A percentile compares a stretch with the other conserved stretches of the same genome.
Evolutionary conservation across 257 asterid species (phyloP).

Genomic region (Cinchona pubescens): DNA sequence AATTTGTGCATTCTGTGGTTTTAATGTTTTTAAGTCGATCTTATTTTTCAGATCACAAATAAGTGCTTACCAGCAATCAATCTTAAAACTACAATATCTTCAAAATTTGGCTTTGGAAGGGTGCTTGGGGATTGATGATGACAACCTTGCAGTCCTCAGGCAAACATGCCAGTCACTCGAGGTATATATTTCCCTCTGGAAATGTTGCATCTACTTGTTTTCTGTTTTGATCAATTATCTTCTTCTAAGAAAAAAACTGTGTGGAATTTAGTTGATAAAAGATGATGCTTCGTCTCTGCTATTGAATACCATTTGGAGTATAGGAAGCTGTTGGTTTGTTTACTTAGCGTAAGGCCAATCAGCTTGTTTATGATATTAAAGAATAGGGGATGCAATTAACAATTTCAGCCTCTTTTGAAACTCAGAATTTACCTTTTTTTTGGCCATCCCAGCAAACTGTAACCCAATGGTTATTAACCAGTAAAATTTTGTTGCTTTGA

Average conservation of each 20-base stretch:
- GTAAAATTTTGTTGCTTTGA: constrained; percentile 18
- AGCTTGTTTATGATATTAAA: neutral
- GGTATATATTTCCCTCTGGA: constrained; percentile 37
- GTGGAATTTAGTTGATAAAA: constrained; percentile 33
- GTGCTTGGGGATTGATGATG: constrained; percentile 78
- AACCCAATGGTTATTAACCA: constrained; percentile 5
- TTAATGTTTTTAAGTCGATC: constrained; percentile 7
- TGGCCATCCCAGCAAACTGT: neutral
- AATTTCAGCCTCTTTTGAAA: neutral
- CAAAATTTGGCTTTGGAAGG: constrained; percentile 80
- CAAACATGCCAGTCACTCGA: constrained; percentile 65
- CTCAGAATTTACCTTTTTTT: neutral
- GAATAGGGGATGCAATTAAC: neutral
- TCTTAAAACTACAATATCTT: constrained; percentile 65
- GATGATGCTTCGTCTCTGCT: neutral
- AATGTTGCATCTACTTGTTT: neutral
- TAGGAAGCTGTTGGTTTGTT: neutral
- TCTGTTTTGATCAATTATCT: neutral
- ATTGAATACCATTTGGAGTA: neutral
- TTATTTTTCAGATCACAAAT: constrained; percentile 54
- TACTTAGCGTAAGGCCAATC: neutral
- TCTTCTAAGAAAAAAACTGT: neutral
- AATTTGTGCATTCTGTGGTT: neutral
- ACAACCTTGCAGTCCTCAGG: constrained; percentile 58
- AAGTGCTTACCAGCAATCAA: constrained; percentile 58